Conservation (phyloP, 352 stramenopile genomes). For the Phytophthora sansomeana region DNA sequence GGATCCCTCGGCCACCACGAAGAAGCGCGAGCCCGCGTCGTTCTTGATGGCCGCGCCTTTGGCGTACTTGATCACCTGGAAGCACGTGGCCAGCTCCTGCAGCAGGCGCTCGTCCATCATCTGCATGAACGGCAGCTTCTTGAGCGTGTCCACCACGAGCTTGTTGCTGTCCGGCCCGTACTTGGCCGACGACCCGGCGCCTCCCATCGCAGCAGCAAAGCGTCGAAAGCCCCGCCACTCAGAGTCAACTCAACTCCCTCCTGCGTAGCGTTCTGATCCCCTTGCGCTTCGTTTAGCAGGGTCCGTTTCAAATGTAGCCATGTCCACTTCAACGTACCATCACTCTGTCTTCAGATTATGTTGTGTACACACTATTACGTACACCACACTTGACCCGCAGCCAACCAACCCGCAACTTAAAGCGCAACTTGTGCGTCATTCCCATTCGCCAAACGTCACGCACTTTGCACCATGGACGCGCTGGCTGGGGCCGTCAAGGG, state of each 20-base stretch:
- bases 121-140: slow-evolving; percentile 70
- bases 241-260: too few relatives aligned
- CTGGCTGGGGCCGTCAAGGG: slow-evolving; percentile 53
- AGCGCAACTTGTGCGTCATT: slow-evolving; percentile 17
- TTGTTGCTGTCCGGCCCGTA: slow-evolving; percentile 31
- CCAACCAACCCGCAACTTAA: slow-evolving; percentile 25
- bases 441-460: too few relatives aligned
- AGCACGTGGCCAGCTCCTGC: slow-evolving; percentile 66
- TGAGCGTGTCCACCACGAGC: slow-evolving; percentile 49
- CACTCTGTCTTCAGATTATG: not conserved
- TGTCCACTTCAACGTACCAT: slow-evolving; percentile 19
- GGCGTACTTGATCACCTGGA: slow-evolving; percentile 54
- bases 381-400: slow-evolving; percentile 17
- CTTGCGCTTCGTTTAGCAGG: not conserved
- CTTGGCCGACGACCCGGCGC: slow-evolving; percentile 17
- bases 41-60: slow-evolving; percentile 57
- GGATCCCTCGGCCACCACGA: slow-evolving; percentile 62
- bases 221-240: not conserved
- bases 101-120: slow-evolving; percentile 66
- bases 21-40: slow-evolving; percentile 47
- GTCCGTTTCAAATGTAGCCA: not conserved
- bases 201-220: slow-evolving; percentile 13
- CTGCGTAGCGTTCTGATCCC: not conserved
- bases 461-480: slow-evolving; percentile 42
- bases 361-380: not conserved